phyloP scores from a whole-genome alignment of 2,329 filamentous ascomycete species.

The Dactylellina leptospora region DNA sequence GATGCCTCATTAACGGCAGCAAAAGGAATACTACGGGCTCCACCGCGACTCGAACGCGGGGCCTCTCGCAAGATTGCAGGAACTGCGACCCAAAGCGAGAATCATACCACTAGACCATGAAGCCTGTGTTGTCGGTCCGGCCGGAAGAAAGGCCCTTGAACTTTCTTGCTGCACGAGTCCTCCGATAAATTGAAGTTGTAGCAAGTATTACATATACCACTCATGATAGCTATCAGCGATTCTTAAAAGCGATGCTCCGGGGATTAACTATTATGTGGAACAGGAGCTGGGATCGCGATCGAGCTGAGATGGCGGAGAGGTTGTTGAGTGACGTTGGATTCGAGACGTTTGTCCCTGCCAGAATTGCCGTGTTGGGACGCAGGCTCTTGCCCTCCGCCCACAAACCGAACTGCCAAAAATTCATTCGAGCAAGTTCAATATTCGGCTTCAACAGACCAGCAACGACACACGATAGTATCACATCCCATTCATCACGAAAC shows the following conservation, averaged over 20 bases:
- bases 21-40: conserved; percentile 29
- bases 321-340: conserved; percentile 34
- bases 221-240: too few relatives aligned
- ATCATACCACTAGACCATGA: too few relatives aligned
- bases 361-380: conserved; percentile 12
- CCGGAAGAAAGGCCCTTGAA: too few relatives aligned
- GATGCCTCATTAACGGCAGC: too few relatives aligned
- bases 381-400: conserved; percentile 53
- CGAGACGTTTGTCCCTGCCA: conserved; percentile 10
- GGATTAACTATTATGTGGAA: too few relatives aligned
- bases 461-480: conserved; percentile 22
- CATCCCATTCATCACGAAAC: conserved; percentile 29
- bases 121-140: too few relatives aligned
- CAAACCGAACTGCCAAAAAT: conserved; percentile 41
- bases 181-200: too few relatives aligned
- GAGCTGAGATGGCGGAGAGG: too few relatives aligned
- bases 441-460: conserved; percentile 30
- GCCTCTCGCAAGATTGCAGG: conserved; percentile 44
- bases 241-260: too few relatives aligned
- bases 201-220: too few relatives aligned
- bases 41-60: conserved; percentile 49
- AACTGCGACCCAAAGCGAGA: conserved; percentile 54
- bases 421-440: conserved; percentile 34
- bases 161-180: too few relatives aligned
- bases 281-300: too few relatives aligned